phyloP scores from a whole-genome alignment of 805 yeast species.

The Schwanniomyces sp. region DNA sequence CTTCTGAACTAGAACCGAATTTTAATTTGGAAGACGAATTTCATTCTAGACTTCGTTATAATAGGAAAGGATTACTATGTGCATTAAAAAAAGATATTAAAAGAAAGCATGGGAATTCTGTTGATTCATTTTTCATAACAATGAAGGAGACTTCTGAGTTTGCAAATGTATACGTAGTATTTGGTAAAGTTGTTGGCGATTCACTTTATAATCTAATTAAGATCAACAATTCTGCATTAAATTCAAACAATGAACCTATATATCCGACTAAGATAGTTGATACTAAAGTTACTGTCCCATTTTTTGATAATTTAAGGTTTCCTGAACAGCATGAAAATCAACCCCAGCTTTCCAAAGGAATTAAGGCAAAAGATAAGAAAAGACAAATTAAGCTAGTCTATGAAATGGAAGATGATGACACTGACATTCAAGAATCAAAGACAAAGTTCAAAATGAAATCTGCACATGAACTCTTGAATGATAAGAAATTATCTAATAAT shows the following conservation, averaged over 20 bases:
- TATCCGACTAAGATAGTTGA: slow-evolving; percentile 49
- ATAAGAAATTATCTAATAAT: slow-evolving; percentile 13
- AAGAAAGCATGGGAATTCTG: slow-evolving; percentile 15
- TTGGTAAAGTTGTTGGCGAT: slow-evolving; percentile 62
- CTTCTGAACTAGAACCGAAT: slow-evolving; percentile 1
- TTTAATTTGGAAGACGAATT: slow-evolving; percentile 37
- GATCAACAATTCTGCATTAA: slow-evolving; percentile 49
- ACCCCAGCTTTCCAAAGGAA: slow-evolving; percentile 12
- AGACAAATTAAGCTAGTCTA: slow-evolving; percentile 32
- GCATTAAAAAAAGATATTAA: slow-evolving; percentile 37
- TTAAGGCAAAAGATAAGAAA: slow-evolving; percentile 21
- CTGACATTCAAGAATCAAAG: background rate
- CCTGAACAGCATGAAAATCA: background rate
- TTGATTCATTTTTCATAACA: slow-evolving; percentile 46
- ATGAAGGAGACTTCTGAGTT: slow-evolving; percentile 45
- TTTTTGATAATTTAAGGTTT: slow-evolving; percentile 44
- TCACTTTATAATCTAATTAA: slow-evolving; percentile 52
- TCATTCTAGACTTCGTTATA: slow-evolving; percentile 51
- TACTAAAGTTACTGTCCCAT: slow-evolving; percentile 45
- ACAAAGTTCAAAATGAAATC: slow-evolving; percentile 36
- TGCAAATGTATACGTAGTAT: slow-evolving; percentile 39
- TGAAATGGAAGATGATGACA: slow-evolving; percentile 33
- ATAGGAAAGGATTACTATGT: slow-evolving; percentile 56
- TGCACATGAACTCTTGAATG: slow-evolving; percentile 38
- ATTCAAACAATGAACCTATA: slow-evolving; percentile 40